Conservation (phyloP, 305 asterid genomes). For the Ajuga reptans region DNA sequence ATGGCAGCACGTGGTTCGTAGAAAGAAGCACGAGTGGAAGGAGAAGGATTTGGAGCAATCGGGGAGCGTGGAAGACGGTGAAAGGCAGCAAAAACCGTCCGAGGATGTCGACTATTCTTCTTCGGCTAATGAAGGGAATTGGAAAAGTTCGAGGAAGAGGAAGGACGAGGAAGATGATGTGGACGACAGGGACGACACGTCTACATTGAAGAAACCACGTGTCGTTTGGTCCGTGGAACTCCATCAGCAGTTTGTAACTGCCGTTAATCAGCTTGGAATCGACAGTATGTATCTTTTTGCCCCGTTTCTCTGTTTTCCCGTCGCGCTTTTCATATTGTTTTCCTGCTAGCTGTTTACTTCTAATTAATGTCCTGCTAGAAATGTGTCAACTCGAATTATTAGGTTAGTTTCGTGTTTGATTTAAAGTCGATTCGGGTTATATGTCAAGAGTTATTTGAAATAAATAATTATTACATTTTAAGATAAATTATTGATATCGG, state of each 20-base stretch:
- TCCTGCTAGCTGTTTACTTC: no score
- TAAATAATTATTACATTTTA: no score
- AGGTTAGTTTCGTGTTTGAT: no score
- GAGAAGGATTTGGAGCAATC: constrained; percentile 63
- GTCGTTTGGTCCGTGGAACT: constrained; percentile 59
- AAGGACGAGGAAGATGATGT: constrained; percentile 44
- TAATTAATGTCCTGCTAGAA: no score
- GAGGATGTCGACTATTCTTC: constrained; percentile 38
- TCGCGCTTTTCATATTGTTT: neutral
- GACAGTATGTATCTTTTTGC: constrained; percentile 35
- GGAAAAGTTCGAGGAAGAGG: constrained; percentile 36
- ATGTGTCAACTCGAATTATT: no score
- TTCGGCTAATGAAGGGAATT: constrained; percentile 41
- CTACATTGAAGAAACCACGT: constrained; percentile 49
- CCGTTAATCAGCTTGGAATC: constrained; percentile 52
- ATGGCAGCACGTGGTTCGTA: constrained; percentile 92
- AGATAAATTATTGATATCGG: no score
- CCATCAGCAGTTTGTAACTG: constrained; percentile 50
- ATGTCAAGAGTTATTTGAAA: no score
- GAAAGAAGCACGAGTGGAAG: constrained; percentile 58
- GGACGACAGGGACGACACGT: constrained; percentile 42
- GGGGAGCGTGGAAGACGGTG: constrained; percentile 46
- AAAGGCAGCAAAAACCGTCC: constrained; percentile 27
- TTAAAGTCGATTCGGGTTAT: no score
- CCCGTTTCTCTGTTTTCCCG: neutral